phyloP scores from a whole-genome alignment of 2,329 filamentous ascomycete species.

The Calonectria pseudoturangicola region DNA sequence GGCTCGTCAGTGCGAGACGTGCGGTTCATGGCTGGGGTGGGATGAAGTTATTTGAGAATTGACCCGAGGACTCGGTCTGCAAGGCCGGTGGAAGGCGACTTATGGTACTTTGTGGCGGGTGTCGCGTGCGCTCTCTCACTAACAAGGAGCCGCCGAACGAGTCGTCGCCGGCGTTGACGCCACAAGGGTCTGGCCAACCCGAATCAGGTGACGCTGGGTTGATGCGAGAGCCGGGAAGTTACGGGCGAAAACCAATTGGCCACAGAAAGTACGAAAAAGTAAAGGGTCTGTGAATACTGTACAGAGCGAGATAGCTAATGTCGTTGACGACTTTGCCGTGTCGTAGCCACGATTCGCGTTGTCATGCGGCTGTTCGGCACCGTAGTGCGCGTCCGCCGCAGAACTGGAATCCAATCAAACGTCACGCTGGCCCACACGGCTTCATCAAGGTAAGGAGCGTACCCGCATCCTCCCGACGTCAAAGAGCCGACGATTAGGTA shows the following conservation, averaged over 20 bases:
- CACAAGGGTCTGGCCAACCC: background rate
- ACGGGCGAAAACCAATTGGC: conserved; percentile 2
- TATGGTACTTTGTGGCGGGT: conserved; percentile 8
- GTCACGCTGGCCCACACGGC: conserved; percentile 4
- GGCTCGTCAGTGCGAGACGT: conserved; percentile 47
- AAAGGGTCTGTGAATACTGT: too few relatives aligned
- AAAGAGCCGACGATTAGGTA: background rate
- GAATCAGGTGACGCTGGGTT: background rate
- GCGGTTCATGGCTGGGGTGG: conserved; percentile 39
- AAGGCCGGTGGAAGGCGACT: background rate
- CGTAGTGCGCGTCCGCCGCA: conserved; percentile 26
- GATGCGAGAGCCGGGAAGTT: conserved; percentile 2
- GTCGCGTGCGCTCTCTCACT: conserved; percentile 29
- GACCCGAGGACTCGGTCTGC: background rate
- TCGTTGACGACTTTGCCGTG: background rate
- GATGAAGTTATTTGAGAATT: background rate
- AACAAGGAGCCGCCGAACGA: conserved; percentile 16
- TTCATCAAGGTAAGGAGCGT: conserved; percentile 8
- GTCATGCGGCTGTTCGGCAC: conserved; percentile 28
- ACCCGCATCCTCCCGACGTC: conserved; percentile 27
- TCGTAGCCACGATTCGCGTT: background rate
- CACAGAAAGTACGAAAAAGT: background rate
- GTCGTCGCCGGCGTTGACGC: conserved; percentile 1
- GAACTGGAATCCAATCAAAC: conserved; percentile 30
- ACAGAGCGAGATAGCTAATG: background rate